A percentile compares a stretch with the other conserved stretches of the same genome.
These are phyloP conservation scores for Globisporangium emineosum DNA, from an alignment of 352 stramenopile genomes.

Conservation along the genomic window DNA sequence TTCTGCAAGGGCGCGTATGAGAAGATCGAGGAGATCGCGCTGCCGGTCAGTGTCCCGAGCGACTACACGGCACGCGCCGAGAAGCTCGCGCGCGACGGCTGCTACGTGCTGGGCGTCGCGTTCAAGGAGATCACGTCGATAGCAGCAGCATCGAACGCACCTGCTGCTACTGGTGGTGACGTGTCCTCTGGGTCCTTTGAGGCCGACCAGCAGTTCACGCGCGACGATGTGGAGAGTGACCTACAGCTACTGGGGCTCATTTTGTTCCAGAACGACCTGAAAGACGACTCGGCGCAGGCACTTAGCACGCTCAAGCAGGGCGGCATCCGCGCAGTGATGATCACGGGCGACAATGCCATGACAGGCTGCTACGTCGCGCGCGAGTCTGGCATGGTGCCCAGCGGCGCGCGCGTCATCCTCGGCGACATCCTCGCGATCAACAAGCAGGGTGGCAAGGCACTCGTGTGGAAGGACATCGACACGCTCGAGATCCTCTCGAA, in stretches of 20 bases:
- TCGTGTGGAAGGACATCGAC: slow-evolving; percentile 53
- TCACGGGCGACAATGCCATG: slow-evolving; percentile 78
- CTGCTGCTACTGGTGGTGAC: neutral
- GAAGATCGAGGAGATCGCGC: slow-evolving; percentile 55
- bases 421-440: slow-evolving; percentile 35
- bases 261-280: slow-evolving; percentile 84
- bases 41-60: slow-evolving; percentile 40
- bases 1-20: slow-evolving; percentile 84
- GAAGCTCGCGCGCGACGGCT: slow-evolving; percentile 50
- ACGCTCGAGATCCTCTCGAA: slow-evolving; percentile 32
- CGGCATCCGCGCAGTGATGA: slow-evolving; percentile 68
- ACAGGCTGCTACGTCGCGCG: slow-evolving; percentile 50
- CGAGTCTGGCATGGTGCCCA: slow-evolving; percentile 33
- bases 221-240: slow-evolving; percentile 52
- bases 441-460: slow-evolving; percentile 16
- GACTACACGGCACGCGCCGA: slow-evolving; percentile 44
- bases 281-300: slow-evolving; percentile 52
- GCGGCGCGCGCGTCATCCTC: slow-evolving; percentile 32
- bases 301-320: slow-evolving; percentile 64
- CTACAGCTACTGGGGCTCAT: slow-evolving; percentile 66
- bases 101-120: slow-evolving; percentile 76
- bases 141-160: too few relatives aligned
- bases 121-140: slow-evolving; percentile 17
- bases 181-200: neutral
- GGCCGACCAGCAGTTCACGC: slow-evolving; percentile 16